Base-by-base conservation (phyloP, 257 asterid genomes). In the Lycium ferocissimum region DNA sequence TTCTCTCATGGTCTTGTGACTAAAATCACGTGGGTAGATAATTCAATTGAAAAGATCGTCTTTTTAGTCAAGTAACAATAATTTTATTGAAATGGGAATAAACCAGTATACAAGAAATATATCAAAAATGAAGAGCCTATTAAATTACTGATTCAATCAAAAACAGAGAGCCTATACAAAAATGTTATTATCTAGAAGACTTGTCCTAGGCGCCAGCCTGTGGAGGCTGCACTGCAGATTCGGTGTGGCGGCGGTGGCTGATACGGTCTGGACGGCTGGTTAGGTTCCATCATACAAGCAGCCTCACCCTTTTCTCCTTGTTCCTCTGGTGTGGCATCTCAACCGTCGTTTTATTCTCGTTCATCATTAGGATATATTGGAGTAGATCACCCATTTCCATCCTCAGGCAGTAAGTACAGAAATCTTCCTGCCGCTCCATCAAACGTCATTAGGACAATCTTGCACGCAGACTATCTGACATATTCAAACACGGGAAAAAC, bases 1-100 rank as follows among this genome's bases (percentile, higher is more conserved):
- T 78, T 53, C 66, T 53, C 59, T 53, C 14, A 40, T 54, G 82
- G 49, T 78, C 66, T 53, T 78, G 66, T 33, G 33, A 53, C 66
- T 78, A 15, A 54, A 53, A 78, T 53, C 49, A 26, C 7, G 4
- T 49, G 81, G n/a, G 11, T 75, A 26, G 62, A 75, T 53, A 51
- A 22, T 78, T 72, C 66, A 53, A 54, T 54, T 56, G 47, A 33
- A 26, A 78, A 78, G 63, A 76, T 78, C 4, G 33, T 78, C 38
- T 17, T 72, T 43, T 47, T 78, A 49, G 53, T 78, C 82, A 78
- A 54, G 82, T 33, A 78, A 54, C 49, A 26, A 0, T 8, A 51
- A 15, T 37, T 54, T 78, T 54, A 53, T 15, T 78, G 17, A 26
- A 56, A 78, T 33, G 20, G 49, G 66, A 78, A 78, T 53, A 53